phyloP scores from a whole-genome alignment of 106 monocot species.

The Alisma plantagoaquatica region DNA sequence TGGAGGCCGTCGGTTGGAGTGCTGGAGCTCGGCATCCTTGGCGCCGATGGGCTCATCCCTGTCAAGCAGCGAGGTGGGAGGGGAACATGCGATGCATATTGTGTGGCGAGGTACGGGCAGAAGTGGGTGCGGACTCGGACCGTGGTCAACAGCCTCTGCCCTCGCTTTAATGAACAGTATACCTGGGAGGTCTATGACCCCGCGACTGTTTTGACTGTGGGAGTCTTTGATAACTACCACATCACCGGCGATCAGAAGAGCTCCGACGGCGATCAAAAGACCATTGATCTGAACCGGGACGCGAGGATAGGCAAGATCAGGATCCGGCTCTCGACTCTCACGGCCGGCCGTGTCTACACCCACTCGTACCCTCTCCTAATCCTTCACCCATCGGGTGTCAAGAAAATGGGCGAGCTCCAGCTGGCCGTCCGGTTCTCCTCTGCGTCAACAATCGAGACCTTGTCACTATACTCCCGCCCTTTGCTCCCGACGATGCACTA shows the following conservation, averaged over 20 bases:
- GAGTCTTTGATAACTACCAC: conserved; percentile 16
- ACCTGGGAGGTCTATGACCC: conserved; percentile 19
- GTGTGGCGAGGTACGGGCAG: conserved; percentile 15
- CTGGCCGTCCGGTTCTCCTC: conserved; percentile 10
- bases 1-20: conserved; percentile 11
- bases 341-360: conserved; percentile 8
- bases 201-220: conserved; percentile 11
- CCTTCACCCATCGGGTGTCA: conserved; percentile 11
- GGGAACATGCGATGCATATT: conserved; percentile 13
- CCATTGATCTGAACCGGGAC: no score
- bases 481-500: conserved; percentile 21
- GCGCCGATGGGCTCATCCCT: conserved; percentile 4
- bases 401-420: conserved; percentile 23
- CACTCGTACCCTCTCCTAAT: conserved; percentile 15
- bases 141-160: conserved; percentile 7
- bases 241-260: not conserved
- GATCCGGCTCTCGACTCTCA: conserved; percentile 17
- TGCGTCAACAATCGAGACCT: not conserved
- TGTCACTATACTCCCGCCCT: conserved; percentile 12
- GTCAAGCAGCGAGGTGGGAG: conserved; percentile 2
- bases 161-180: conserved; percentile 12
- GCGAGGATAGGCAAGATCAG: conserved; percentile 12
- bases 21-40: conserved; percentile 11
- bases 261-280: not conserved
- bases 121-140: conserved; percentile 18